These are phyloP conservation scores for Globisporangium canariense DNA, from an alignment of 352 stramenopile species.

Conservation along the genomic window DNA sequence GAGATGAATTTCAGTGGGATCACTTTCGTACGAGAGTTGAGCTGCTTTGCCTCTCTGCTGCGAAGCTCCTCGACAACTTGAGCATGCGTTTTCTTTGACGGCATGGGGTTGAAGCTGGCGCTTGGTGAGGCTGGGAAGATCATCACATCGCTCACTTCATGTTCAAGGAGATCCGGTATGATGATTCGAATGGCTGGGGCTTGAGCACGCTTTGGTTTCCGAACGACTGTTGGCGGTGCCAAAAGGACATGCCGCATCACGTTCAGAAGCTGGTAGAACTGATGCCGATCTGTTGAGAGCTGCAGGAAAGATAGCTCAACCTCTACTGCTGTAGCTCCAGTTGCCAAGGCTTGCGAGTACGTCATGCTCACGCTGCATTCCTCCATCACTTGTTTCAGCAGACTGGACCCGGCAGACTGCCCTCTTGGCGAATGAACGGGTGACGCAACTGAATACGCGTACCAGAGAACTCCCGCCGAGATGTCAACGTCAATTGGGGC, in stretches of 20 bases:
- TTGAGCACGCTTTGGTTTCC: conserved; percentile 17
- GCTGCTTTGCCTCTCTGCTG: conserved; percentile 47
- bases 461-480: conserved; percentile 67
- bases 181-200: conserved; percentile 9
- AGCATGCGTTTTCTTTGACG: conserved; percentile 55
- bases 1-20: conserved; percentile 63
- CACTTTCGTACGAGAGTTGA: conserved; percentile 31
- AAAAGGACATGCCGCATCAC: conserved; percentile 73
- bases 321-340: conserved; percentile 44
- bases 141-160: conserved; percentile 28
- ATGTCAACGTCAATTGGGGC: conserved; percentile 78
- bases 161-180: conserved; percentile 6
- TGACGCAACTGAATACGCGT: conserved; percentile 30
- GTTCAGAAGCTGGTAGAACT: conserved; percentile 84
- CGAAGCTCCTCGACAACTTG: conserved; percentile 70
- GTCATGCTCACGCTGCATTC: conserved; percentile 64
- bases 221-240: conserved; percentile 46
- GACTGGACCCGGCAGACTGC: conserved; percentile 20
- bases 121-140: conserved; percentile 29
- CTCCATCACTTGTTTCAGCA: conserved; percentile 77
- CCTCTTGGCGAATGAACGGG: conserved; percentile 7
- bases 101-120: conserved; percentile 14
- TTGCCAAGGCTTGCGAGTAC: conserved; percentile 48
- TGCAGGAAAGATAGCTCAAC: conserved; percentile 70
- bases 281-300: conserved; percentile 67